phyloP scores from a whole-genome alignment of 176 grass and related monocot genomes.

The Juncus inflexus region DNA sequence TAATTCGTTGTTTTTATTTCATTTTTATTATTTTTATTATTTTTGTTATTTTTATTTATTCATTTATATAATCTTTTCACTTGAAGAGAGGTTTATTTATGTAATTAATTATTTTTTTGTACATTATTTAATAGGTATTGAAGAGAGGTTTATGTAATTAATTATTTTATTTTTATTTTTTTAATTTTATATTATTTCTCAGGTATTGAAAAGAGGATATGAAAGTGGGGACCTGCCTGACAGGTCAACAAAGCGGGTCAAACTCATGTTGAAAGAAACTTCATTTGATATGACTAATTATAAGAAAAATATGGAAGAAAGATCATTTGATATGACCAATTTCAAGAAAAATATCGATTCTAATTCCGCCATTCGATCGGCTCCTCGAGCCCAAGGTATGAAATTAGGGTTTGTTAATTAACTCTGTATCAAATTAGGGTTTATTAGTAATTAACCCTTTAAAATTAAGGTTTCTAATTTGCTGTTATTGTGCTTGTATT shows the following conservation, averaged over 20 bases:
- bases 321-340: constrained; percentile 26
- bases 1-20: neutral
- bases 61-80: no score
- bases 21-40: constrained; percentile 3
- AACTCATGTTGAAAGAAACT: constrained; percentile 41
- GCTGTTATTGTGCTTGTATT: no score
- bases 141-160: neutral
- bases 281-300: constrained; percentile 41
- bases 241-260: constrained; percentile 41
- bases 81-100: no score
- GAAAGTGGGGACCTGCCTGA: constrained; percentile 23
- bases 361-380: constrained; percentile 13
- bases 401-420: no score
- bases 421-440: no score
- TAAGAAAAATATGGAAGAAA: constrained; percentile 41
- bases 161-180: neutral
- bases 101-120: neutral
- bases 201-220: constrained; percentile 54
- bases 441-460: no score
- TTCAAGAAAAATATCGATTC: constrained; percentile 54
- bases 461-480: no score
- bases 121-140: constrained; percentile 4
- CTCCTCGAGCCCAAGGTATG: constrained; percentile 20
- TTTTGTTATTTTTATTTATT: no score
- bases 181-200: constrained; percentile 14